Conservation (phyloP, 2,329 filamentous ascomycete genomes). For the Rugonectria rugulosa region DNA sequence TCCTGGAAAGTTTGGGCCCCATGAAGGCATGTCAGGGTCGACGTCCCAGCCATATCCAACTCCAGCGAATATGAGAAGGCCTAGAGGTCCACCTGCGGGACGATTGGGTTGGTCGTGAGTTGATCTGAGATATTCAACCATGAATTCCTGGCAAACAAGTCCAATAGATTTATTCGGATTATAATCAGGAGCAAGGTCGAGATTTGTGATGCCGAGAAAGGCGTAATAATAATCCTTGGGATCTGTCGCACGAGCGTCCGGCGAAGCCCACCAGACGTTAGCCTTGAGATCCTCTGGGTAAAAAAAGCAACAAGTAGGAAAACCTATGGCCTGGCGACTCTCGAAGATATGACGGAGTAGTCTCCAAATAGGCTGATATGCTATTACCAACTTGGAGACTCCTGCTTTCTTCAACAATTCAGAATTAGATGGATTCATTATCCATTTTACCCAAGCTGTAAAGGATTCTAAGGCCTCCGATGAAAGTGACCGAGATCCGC, state of each 20-base stretch:
- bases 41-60: conserved; percentile 9
- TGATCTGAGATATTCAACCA: conserved; percentile 1
- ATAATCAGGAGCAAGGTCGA: conserved; percentile 6
- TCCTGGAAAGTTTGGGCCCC: conserved; percentile 19
- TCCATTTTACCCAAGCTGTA: too few relatives aligned
- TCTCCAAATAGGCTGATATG: too few relatives aligned
- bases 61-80: conserved; percentile 8
- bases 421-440: too few relatives aligned
- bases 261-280: too few relatives aligned
- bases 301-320: too few relatives aligned
- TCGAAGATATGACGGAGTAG: too few relatives aligned
- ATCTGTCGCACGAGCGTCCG: background rate
- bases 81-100: background rate
- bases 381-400: too few relatives aligned
- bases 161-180: background rate
- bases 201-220: conserved; percentile 2
- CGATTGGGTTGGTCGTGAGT: background rate
- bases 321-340: too few relatives aligned
- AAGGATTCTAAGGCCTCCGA: background rate
- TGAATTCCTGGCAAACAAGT: conserved; percentile 1
- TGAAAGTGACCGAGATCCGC: conserved; percentile 2
- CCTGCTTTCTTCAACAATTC: too few relatives aligned
- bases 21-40: conserved; percentile 9
- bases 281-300: too few relatives aligned
- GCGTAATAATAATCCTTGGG: conserved; percentile 18